phyloP scores from a whole-genome alignment of 768 basidiomycete species.

The Gloeopeniophorella convolvens region DNA sequence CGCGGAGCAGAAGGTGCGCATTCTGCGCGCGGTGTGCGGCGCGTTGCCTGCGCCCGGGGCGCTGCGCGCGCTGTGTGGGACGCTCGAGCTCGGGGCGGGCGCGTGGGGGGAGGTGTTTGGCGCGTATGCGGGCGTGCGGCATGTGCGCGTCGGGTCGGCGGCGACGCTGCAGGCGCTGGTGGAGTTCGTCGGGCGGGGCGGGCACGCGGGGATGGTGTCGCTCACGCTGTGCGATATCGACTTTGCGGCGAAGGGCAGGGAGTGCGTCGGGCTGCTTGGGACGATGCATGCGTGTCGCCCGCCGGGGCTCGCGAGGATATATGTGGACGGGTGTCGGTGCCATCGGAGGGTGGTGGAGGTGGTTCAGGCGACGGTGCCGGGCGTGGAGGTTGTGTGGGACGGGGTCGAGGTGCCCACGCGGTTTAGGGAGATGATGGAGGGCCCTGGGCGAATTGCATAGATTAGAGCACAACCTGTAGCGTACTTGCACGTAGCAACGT shows the following conservation, averaged over 20 bases:
- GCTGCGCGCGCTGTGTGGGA: slow-evolving; percentile 5
- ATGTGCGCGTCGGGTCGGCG: slow-evolving; percentile 8
- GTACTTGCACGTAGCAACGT: no score
- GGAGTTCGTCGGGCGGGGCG: slow-evolving; percentile 1
- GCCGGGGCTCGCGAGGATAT: slow-evolving; percentile 1
- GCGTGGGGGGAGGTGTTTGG: slow-evolving; percentile 13
- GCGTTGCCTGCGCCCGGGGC: slow-evolving; percentile 8
- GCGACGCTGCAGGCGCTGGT: slow-evolving; percentile 3
- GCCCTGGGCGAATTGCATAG: neutral
- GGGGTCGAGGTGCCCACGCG: neutral
- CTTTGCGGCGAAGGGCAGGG: neutral
- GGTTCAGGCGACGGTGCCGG: neutral
- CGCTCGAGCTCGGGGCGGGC: slow-evolving; percentile 4
- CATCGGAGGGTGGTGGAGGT: neutral
- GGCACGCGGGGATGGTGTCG: slow-evolving; percentile 8
- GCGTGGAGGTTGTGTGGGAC: slow-evolving; percentile 11
- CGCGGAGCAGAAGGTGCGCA: slow-evolving; percentile 13
- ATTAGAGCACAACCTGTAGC: no score
- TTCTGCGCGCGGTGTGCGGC: slow-evolving; percentile 5
- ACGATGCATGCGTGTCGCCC: neutral
- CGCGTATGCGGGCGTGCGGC: neutral
- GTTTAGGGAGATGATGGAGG: neutral
- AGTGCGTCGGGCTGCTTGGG: neutral
- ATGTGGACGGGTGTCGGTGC: slow-evolving; percentile 7
- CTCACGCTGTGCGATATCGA: slow-evolving; percentile 4